Evolutionary conservation across 1,284 basidiomycete species (phyloP).

Genomic region (Ustilago cynodontis): DNA sequence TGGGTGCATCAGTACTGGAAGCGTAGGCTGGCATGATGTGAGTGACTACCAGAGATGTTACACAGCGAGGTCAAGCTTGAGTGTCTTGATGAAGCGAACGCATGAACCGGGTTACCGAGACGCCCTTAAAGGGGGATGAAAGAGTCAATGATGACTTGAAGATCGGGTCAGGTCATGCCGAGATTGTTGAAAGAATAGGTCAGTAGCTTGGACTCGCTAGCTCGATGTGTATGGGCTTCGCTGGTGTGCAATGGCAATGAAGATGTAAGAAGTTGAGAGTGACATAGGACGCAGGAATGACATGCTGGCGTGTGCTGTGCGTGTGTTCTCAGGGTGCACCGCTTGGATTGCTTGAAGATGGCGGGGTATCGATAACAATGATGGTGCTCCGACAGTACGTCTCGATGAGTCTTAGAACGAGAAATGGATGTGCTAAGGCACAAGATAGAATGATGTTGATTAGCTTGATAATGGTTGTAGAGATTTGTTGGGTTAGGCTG

Average conservation of each 20-base stretch:
- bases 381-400: too few species aligned
- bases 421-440: too few species aligned
- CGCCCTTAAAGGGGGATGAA: not conserved
- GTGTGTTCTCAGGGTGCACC: too few species aligned
- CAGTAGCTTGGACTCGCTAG: not conserved
- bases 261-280: not conserved
- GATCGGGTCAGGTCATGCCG: not conserved
- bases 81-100: not conserved
- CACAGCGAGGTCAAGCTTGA: not conserved
- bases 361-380: too few species aligned
- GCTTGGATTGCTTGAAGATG: not conserved
- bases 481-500: too few species aligned
- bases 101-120: not conserved
- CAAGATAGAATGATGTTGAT: not conserved
- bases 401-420: not conserved
- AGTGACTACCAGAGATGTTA: not conserved
- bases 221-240: constrained; percentile 5
- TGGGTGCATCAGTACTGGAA: constrained; percentile 34
- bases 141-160: not conserved
- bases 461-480: not conserved
- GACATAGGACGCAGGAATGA: not conserved
- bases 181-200: not conserved
- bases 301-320: not conserved
- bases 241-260: not conserved
- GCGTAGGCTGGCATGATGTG: constrained; percentile 23